These are phyloP conservation scores for Astrephomene gubernaculifera DNA, from an alignment of 139 green algal genomes.

Conservation along the genomic window DNA sequence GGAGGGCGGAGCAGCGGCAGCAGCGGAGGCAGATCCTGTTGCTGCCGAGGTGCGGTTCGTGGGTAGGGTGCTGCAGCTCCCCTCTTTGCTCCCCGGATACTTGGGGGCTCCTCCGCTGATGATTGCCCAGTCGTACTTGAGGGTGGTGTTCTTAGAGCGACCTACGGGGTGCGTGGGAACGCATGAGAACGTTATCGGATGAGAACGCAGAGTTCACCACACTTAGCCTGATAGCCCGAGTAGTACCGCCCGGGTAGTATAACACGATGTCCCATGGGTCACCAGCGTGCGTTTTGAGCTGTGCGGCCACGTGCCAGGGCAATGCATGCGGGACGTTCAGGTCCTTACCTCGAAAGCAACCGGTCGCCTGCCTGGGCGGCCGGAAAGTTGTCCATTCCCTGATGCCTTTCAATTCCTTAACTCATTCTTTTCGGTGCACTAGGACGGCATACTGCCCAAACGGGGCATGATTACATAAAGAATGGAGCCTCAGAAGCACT, in stretches of 20 bases:
- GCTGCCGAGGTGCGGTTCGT: not conserved
- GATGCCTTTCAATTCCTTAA: not conserved
- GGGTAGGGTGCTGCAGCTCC: not conserved
- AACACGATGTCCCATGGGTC: not conserved
- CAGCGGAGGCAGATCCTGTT: too few species aligned
- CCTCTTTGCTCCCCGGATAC: not conserved
- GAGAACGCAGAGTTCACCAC: not conserved
- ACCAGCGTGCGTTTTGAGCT: not conserved
- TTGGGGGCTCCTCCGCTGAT: slow-evolving; percentile 23
- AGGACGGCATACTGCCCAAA: not conserved
- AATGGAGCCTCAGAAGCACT: not conserved
- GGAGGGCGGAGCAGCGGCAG: too few species aligned
- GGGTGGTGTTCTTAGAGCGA: not conserved
- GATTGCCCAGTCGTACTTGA: slow-evolving; percentile 45
- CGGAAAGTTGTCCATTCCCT: not conserved
- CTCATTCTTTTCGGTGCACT: not conserved
- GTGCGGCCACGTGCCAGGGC: too few species aligned
- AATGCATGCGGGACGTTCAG: too few species aligned
- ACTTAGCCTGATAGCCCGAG: not conserved
- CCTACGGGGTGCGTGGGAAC: not conserved
- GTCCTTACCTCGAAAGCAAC: too few species aligned
- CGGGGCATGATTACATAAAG: not conserved
- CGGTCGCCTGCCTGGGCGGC: too few species aligned
- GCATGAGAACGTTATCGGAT: not conserved
- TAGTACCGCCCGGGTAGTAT: not conserved